A percentile compares a stretch with the other conserved stretches of the same genome.
Evolutionary conservation across 2,329 filamentous ascomycete species (phyloP).

Genomic region (Zalaria obscura): DNA sequence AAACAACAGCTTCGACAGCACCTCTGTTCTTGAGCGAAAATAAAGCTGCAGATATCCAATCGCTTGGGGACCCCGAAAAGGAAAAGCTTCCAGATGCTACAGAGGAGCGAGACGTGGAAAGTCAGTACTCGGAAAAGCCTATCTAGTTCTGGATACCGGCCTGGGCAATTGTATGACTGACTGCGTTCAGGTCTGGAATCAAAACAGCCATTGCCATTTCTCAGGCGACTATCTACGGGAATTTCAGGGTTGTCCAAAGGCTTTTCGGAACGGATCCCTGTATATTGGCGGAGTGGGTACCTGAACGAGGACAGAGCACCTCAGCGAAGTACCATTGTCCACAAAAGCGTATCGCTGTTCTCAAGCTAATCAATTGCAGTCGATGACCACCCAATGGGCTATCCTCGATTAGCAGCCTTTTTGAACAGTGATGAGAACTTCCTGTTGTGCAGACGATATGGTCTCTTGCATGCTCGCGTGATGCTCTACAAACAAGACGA

Average conservation of each 20-base stretch:
- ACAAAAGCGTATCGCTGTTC: too few species aligned
- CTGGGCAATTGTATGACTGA: background rate
- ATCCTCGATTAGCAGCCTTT: constrained; percentile 24
- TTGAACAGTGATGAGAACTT: constrained; percentile 28
- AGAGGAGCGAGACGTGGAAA: background rate
- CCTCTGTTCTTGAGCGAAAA: background rate
- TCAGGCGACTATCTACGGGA: too few species aligned
- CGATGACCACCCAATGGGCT: constrained; percentile 24
- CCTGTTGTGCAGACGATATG: constrained; percentile 27
- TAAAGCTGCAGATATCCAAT: too few species aligned
- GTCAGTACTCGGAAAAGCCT: background rate
- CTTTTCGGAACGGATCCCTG: constrained; percentile 1
- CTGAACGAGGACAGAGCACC: constrained; percentile 3
- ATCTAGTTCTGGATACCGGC: background rate
- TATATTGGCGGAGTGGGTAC: constrained; percentile 3
- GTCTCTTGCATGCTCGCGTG: constrained; percentile 24
- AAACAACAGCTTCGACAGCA: background rate
- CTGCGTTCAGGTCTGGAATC: background rate
- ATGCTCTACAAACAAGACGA: constrained; percentile 18
- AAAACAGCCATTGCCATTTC: background rate
- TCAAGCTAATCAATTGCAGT: too few species aligned
- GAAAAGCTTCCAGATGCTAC: background rate
- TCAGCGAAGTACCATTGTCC: too few species aligned
- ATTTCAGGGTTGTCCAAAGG: constrained; percentile 1
- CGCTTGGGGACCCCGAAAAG: too few species aligned